Evolutionary conservation across 2,329 filamentous ascomycete genomes (phyloP).

Genomic region (Diaporthe amygdali): DNA sequence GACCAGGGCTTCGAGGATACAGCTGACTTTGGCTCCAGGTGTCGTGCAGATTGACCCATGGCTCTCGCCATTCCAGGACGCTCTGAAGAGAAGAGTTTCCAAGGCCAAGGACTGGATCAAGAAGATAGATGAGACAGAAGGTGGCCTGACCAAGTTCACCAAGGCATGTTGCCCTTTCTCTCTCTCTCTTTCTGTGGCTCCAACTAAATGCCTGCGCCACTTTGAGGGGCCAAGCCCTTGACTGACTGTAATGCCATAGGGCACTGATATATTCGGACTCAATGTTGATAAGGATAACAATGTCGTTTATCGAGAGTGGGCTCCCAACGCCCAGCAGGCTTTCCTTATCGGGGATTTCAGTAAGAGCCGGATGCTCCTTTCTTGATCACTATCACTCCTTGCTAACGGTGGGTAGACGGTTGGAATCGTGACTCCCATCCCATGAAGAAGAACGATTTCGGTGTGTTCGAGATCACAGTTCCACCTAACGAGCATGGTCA

Average conservation of each 20-base stretch:
- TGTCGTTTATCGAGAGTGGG: slow-evolving; percentile 95
- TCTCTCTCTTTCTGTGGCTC: not conserved
- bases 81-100: slow-evolving; percentile 76
- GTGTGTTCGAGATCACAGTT: slow-evolving; percentile 83
- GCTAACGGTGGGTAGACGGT: slow-evolving; percentile 63
- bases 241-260: slow-evolving; percentile 54
- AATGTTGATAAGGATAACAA: slow-evolving; percentile 82
- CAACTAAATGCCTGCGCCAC: slow-evolving; percentile 7
- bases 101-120: slow-evolving; percentile 88
- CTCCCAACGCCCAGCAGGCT: slow-evolving; percentile 84
- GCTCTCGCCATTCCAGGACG: slow-evolving; percentile 82
- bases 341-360: slow-evolving; percentile 95
- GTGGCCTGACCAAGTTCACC: slow-evolving; percentile 90
- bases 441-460: slow-evolving; percentile 86
- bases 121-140: slow-evolving; percentile 81
- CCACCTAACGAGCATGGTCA: slow-evolving; percentile 72
- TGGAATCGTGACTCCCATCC: slow-evolving; percentile 85
- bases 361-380: slow-evolving; percentile 45
- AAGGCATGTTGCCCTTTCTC: slow-evolving; percentile 56
- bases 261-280: slow-evolving; percentile 85
- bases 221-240: not conserved
- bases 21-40: slow-evolving; percentile 56
- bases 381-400: not conserved
- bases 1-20: not conserved
- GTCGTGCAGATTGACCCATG: slow-evolving; percentile 88